Evolutionary conservation across 2,329 filamentous ascomycete species (phyloP).

Genomic region (Neoarthrinium moseri): DNA sequence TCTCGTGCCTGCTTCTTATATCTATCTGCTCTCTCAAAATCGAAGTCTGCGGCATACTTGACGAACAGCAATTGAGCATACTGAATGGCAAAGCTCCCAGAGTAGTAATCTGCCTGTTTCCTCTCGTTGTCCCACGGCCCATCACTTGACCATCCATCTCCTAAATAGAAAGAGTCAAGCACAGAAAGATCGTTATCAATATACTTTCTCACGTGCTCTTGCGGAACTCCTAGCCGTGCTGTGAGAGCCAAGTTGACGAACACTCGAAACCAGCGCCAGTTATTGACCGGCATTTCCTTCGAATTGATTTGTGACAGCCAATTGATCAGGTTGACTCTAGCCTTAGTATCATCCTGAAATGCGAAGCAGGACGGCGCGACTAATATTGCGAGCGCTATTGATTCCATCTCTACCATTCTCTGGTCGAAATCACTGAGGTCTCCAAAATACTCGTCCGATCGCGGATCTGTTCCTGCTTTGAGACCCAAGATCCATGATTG

Average conservation of each 20-base stretch:
- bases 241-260: conserved; percentile 46
- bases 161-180: conserved; percentile 43
- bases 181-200: conserved; percentile 41
- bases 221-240: conserved; percentile 36
- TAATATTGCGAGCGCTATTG: conserved; percentile 47
- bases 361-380: conserved; percentile 38
- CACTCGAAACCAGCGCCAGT: conserved; percentile 54
- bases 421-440: conserved; percentile 44
- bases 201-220: conserved; percentile 28
- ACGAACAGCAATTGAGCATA: conserved; percentile 48
- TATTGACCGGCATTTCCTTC: conserved; percentile 44
- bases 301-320: conserved; percentile 44
- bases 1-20: conserved; percentile 38
- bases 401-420: conserved; percentile 54
- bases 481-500: conserved; percentile 30
- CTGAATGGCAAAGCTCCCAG: conserved; percentile 53
- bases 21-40: conserved; percentile 32
- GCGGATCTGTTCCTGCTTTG: conserved; percentile 30
- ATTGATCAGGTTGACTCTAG: conserved; percentile 32
- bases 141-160: conserved; percentile 47
- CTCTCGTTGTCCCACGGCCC: conserved; percentile 38
- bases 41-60: conserved; percentile 39
- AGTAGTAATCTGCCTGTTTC: conserved; percentile 50
- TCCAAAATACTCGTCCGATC: conserved; percentile 44
- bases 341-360: conserved; percentile 21